Evolutionary conservation across 169 alveolate genomes (phyloP).

Genomic region (Neospora caninum): DNA sequence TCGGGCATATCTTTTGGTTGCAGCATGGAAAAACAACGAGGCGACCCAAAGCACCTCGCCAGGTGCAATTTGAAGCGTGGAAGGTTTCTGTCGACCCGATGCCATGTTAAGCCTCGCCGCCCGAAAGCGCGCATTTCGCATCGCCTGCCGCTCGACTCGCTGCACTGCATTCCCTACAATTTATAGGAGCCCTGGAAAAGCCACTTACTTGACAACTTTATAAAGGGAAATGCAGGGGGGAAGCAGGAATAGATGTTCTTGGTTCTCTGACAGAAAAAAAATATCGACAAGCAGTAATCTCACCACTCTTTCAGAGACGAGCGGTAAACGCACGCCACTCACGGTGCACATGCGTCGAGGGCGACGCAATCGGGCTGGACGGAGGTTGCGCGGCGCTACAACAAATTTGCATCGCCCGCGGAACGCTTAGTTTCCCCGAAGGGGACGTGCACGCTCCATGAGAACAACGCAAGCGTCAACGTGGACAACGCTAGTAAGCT

Average conservation of each 20-base stretch:
- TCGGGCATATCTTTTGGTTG: not conserved
- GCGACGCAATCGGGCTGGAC: not conserved
- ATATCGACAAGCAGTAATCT: too few relatives aligned
- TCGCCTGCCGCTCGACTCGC: too few relatives aligned
- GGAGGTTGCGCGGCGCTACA: not conserved
- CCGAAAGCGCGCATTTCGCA: too few relatives aligned
- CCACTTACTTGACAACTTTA: not conserved
- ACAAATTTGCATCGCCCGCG: not conserved
- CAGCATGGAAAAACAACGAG: too few relatives aligned
- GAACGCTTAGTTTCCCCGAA: not conserved
- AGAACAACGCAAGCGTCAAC: too few relatives aligned
- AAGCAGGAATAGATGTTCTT: not conserved
- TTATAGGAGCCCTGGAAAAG: not conserved
- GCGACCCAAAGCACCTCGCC: too few relatives aligned
- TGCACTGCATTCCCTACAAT: not conserved
- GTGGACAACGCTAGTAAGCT: too few relatives aligned
- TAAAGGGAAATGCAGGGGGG: not conserved
- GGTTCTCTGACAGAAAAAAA: not conserved
- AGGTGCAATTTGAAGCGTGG: too few relatives aligned
- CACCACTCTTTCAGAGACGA: not conserved
- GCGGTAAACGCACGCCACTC: not conserved
- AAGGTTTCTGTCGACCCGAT: too few relatives aligned
- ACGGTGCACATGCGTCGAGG: not conserved
- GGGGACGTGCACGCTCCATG: not conserved
- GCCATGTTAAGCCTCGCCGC: too few relatives aligned